phyloP scores from a whole-genome alignment of 2,329 filamentous ascomycete genomes.

The Colletotrichum cuscutae region DNA sequence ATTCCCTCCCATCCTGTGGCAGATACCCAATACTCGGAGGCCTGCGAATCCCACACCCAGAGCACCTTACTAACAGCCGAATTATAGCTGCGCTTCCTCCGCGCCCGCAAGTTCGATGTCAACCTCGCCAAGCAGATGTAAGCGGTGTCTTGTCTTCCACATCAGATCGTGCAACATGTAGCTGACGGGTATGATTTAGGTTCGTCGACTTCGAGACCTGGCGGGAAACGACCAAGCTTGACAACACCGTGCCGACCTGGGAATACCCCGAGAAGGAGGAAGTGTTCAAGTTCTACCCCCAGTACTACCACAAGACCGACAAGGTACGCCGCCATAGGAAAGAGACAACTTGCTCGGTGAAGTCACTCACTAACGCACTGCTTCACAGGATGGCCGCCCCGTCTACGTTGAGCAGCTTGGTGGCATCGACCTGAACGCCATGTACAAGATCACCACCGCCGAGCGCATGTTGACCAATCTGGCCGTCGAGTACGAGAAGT shows the following conservation, averaged over 20 bases:
- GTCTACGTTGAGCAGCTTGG: conserved; percentile 97
- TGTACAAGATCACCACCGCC: conserved; percentile 91
- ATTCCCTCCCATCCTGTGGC: conserved; percentile 43
- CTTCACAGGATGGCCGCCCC: conserved; percentile 85
- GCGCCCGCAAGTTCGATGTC: conserved; percentile 95
- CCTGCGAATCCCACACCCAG: neutral
- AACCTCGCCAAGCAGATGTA: conserved; percentile 88
- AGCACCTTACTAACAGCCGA: conserved; percentile 29
- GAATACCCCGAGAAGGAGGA: conserved; percentile 87
- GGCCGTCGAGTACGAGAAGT: conserved; percentile 96
- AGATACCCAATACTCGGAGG: conserved; percentile 24
- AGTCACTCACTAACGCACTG: conserved; percentile 8
- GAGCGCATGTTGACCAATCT: conserved; percentile 98
- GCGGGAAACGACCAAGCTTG: conserved; percentile 87
- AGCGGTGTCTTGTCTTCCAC: conserved; percentile 29
- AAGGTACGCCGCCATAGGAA: conserved; percentile 61
- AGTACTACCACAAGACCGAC: conserved; percentile 99
- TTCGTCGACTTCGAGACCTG: conserved; percentile 91
- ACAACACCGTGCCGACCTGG: conserved; percentile 83
- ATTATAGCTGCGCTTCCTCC: conserved; percentile 82
- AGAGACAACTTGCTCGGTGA: too few relatives aligned
- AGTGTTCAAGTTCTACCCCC: conserved; percentile 92
- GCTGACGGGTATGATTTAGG: conserved; percentile 61
- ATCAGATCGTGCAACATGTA: neutral
- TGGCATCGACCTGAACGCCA: conserved; percentile 87